Evolutionary conservation across 805 yeast genomes (phyloP).

Genomic region (Suhomyces pyralidae): DNA sequence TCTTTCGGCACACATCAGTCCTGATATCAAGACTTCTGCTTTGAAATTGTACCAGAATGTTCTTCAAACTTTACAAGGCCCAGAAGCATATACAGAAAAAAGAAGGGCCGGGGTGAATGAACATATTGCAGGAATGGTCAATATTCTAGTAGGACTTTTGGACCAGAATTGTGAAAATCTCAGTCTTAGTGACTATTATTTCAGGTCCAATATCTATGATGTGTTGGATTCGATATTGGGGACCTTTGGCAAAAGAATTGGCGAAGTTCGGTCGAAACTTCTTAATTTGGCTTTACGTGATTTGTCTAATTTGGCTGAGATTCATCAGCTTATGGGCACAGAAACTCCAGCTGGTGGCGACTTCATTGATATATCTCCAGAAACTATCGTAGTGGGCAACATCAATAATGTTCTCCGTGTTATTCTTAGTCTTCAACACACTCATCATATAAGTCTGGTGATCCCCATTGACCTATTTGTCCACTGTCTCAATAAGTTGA

Average conservation of each 20-base stretch:
- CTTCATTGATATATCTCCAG: constrained; percentile 13
- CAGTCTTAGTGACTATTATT: background rate
- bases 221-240: constrained; percentile 24
- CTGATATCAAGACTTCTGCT: constrained; percentile 46
- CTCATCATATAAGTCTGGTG: constrained; percentile 13
- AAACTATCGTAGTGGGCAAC: constrained; percentile 16
- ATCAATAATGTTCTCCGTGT: constrained; percentile 33
- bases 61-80: constrained; percentile 49
- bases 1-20: constrained; percentile 21
- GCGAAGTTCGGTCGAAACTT: constrained; percentile 13
- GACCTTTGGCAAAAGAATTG: constrained; percentile 24
- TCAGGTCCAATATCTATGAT: constrained; percentile 22
- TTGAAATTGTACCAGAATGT: constrained; percentile 53
- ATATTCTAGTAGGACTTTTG: constrained; percentile 16
- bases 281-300: constrained; percentile 20
- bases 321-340: background rate
- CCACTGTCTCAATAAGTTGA: constrained; percentile 32
- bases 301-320: constrained; percentile 10
- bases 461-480: constrained; percentile 20
- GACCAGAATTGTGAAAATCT: background rate
- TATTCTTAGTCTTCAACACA: constrained; percentile 28
- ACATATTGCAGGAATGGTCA: constrained; percentile 19
- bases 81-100: constrained; percentile 41
- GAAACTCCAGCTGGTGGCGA: background rate
- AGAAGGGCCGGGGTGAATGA: constrained; percentile 34